phyloP scores from a whole-genome alignment of 1,139 yeast species.

The Kodamaea ohmeri region DNA sequence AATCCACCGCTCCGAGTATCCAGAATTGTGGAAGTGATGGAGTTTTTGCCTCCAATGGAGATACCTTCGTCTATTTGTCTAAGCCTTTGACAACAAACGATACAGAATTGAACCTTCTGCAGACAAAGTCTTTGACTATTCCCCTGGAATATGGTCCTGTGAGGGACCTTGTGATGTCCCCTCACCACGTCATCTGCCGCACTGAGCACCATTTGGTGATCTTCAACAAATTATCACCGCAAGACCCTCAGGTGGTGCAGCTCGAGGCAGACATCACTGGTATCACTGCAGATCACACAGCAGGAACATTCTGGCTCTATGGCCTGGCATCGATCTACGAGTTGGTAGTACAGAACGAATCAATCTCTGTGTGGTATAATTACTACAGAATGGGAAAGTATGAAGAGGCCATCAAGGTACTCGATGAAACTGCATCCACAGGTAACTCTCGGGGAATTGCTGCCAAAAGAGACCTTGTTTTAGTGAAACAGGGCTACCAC shows the following conservation, averaged over 20 bases:
- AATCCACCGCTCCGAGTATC: constrained; percentile 19
- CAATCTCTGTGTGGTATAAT: constrained; percentile 72
- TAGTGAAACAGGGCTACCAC: constrained; percentile 62
- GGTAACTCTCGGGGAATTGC: constrained; percentile 19
- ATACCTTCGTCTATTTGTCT: constrained; percentile 19
- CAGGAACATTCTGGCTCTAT: constrained; percentile 30
- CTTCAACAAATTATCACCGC: constrained; percentile 14
- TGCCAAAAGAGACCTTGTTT: constrained; percentile 49
- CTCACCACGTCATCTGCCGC: constrained; percentile 15
- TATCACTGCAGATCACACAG: constrained; percentile 53
- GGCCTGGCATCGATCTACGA: constrained; percentile 50
- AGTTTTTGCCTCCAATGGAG: constrained; percentile 16
- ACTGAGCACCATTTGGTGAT: constrained; percentile 12
- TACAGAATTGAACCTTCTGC: constrained; percentile 22
- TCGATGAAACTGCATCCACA: constrained; percentile 24
- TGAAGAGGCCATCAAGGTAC: constrained; percentile 62
- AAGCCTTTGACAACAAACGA: constrained; percentile 26
- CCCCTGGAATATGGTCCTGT: constrained; percentile 7
- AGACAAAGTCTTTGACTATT: constrained; percentile 1
- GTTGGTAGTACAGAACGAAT: constrained; percentile 66
- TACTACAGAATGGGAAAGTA: constrained; percentile 60
- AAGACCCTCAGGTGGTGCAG: constrained; percentile 9
- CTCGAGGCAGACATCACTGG: constrained; percentile 45
- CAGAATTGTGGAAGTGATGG: constrained; percentile 5
- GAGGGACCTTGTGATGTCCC: constrained; percentile 11